A percentile compares a stretch with the other conserved stretches of the same genome.
Evolutionary conservation across 2,329 filamentous ascomycete species (phyloP).

Genomic region (Fusarium xylarioides): DNA sequence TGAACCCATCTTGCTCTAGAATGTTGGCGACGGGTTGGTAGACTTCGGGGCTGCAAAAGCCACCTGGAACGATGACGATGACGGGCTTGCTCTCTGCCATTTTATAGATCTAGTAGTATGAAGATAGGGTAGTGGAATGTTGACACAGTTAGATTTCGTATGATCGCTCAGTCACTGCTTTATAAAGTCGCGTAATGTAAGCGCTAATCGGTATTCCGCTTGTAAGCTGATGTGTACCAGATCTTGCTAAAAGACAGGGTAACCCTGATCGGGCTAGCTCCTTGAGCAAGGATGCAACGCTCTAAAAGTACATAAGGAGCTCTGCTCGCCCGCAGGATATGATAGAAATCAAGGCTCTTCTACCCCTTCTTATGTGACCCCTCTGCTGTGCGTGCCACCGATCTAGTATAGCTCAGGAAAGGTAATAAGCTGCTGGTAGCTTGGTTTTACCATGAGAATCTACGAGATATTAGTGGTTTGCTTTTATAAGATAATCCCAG

Average conservation of each 20-base stretch:
- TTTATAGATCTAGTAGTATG: rapidly evolving
- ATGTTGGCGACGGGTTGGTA: background rate
- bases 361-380: too few relatives aligned
- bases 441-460: background rate
- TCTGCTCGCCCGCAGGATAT: too few relatives aligned
- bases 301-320: too few relatives aligned
- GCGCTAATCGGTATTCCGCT: background rate
- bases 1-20: background rate
- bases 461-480: rapidly evolving
- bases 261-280: too few relatives aligned
- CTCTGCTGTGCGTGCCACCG: too few relatives aligned
- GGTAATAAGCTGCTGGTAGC: background rate
- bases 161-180: rapidly evolving
- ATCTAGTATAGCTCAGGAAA: background rate
- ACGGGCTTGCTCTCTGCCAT: background rate
- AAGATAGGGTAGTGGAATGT: too few relatives aligned
- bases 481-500: rapidly evolving
- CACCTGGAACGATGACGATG: background rate
- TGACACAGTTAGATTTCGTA: too few relatives aligned
- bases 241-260: background rate
- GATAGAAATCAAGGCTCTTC: too few relatives aligned
- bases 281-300: too few relatives aligned
- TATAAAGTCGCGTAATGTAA: too few relatives aligned
- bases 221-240: background rate
- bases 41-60: background rate